phyloP scores from a whole-genome alignment of 2,329 filamentous ascomycete species.

The Fusarium sp. region DNA sequence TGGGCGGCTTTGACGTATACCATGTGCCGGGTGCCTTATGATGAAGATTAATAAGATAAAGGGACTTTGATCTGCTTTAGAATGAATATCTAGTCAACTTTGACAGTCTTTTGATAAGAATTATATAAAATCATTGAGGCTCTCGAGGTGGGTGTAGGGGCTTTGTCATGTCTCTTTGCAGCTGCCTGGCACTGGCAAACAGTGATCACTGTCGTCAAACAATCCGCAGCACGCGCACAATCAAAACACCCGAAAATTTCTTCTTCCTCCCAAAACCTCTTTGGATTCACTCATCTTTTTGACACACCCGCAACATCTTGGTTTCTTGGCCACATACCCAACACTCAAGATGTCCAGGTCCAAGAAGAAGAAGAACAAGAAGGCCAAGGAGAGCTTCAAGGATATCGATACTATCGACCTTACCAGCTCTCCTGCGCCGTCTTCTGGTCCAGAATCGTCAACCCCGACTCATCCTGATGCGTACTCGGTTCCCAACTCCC shows the following conservation, averaged over 20 bases:
- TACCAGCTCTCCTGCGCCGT: background rate
- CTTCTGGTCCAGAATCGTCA: background rate
- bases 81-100: background rate
- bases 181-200: too few relatives aligned
- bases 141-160: background rate
- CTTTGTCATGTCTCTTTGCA: background rate
- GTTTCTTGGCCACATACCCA: background rate
- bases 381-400: background rate
- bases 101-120: background rate
- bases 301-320: background rate
- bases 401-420: background rate
- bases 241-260: background rate
- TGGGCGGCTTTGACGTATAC: background rate
- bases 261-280: background rate
- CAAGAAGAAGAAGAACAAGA: conserved; percentile 2
- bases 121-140: background rate
- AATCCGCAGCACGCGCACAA: background rate
- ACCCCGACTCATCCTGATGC: background rate
- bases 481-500: background rate
- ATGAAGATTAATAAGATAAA: background rate
- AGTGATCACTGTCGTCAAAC: background rate
- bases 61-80: background rate
- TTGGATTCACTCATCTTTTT: background rate
- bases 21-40: background rate
- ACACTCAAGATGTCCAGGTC: background rate